phyloP scores from a whole-genome alignment of 2,329 filamentous ascomycete species.

The Xylariaceae sp. region DNA sequence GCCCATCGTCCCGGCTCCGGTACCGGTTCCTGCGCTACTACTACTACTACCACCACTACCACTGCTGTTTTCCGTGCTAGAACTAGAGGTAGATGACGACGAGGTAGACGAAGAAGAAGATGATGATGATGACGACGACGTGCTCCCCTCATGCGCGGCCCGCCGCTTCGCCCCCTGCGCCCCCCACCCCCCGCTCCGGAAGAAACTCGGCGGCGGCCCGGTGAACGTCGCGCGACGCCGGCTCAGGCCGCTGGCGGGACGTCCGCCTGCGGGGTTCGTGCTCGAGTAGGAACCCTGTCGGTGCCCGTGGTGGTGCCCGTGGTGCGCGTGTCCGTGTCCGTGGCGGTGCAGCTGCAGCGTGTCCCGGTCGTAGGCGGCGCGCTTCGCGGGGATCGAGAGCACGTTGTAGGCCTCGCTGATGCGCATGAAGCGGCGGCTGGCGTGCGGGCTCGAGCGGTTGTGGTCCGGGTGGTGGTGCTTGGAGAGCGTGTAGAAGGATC shows the following conservation, averaged over 20 bases:
- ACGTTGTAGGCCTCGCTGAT: constrained; percentile 83
- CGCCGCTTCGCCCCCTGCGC: constrained; percentile 61
- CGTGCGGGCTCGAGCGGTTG: constrained; percentile 74
- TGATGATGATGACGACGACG: constrained; percentile 6
- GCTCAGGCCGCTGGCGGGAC: constrained; percentile 80
- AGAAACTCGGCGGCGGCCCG: constrained; percentile 90
- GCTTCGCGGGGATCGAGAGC: constrained; percentile 73
- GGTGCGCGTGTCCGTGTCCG: constrained; percentile 33
- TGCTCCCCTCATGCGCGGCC: constrained; percentile 52
- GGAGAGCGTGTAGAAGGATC: constrained; percentile 86
- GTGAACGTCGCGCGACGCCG: constrained; percentile 74
- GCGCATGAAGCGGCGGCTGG: constrained; percentile 75
- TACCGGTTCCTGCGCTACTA: constrained; percentile 16
- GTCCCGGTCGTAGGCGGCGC: constrained; percentile 79
- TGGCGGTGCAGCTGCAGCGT: constrained; percentile 48
- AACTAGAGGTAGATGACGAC: background rate
- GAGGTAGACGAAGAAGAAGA: background rate
- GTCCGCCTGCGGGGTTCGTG: constrained; percentile 67
- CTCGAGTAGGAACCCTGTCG: constrained; percentile 57
- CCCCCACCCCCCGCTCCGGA: constrained; percentile 79
- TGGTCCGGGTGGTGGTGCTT: constrained; percentile 92
- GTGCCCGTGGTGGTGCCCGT: constrained; percentile 27
- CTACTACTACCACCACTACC: constrained; percentile 13
- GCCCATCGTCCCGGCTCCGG: constrained; percentile 24
- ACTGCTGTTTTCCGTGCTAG: constrained; percentile 8